Evolutionary conservation across 1,284 basidiomycete genomes (phyloP), one percentile per base, ranked within the genome.

Genomic region (Austroboletus niveus): DNA sequence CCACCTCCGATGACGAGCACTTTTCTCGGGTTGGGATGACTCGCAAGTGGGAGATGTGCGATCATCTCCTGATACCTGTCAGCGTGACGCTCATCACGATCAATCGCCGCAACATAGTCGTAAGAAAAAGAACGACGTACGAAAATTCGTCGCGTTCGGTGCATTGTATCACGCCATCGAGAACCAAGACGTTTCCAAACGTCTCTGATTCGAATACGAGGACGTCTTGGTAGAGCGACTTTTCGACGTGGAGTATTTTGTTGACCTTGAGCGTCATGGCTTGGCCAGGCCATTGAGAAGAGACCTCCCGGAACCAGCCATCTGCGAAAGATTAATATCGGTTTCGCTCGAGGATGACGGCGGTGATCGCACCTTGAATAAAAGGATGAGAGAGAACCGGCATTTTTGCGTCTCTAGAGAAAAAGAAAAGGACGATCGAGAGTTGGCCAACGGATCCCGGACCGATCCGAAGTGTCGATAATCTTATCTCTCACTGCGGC

Each of bases 31-130:
- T 98, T 92, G 30, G 97, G 96, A 73, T 99, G 96, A 57, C 89
- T 94, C 24, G 92, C 88, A 59, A 99, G 81, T 36, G 96, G 96
- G 46, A 99, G 77, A 75, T 98, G 95, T 17, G 96, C 84, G 64
- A 99, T 99, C 96, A 99, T 98, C 77, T 99, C 96, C 72, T 99
- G 97, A 75, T 98, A 98, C n/a, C 92, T 94, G 61, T 22, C 39
- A 17, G 4, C 29, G 29, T 29, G 29, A 29, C 29, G 8, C 29
- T 29, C 34, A 34, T 29, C 34, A 34, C 14, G 29, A 29, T 29
- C 7, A 8, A 9, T 29, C 8, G 29, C 29, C 29, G 29, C 29
- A 9, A 29, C 8, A 9, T 8, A 9, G 29, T 29, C 29, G 29
- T 34, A 2, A 34, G 32, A 10, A 34, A 12, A 17, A 12, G 34